A percentile compares a stretch with the other conserved stretches of the same genome.
Evolutionary conservation across 164 flowering plant species (phyloP).

Genomic region (Santalum album): DNA sequence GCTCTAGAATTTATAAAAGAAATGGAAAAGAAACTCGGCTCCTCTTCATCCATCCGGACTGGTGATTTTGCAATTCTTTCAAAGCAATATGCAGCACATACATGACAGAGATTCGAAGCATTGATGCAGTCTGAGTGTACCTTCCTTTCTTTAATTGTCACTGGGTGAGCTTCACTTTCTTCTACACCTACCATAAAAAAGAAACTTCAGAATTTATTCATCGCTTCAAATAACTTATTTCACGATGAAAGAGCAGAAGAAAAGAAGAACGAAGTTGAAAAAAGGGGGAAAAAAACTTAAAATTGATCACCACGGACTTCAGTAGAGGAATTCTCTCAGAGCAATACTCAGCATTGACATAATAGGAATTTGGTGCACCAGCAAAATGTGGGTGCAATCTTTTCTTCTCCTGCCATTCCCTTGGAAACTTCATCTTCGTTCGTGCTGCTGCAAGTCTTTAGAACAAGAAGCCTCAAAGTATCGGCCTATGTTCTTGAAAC

Average conservation of each 20-base stretch:
- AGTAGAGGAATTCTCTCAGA: not conserved
- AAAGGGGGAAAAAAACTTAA: no score
- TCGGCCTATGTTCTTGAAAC: no score
- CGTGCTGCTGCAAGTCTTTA: not conserved
- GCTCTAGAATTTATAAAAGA: no score
- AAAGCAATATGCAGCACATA: conserved; percentile 1
- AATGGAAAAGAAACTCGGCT: no score
- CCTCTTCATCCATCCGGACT: not conserved
- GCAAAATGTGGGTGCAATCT: not conserved
- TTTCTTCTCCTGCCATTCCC: not conserved
- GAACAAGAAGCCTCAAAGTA: not conserved
- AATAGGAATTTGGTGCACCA: not conserved
- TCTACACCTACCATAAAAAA: not conserved
- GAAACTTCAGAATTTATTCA: not conserved
- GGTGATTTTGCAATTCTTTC: not conserved
- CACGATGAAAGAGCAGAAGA: no score
- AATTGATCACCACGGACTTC: not conserved
- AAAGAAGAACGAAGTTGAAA: no score
- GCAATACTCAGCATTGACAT: not conserved
- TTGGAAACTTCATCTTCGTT: not conserved
- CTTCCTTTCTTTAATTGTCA: not conserved
- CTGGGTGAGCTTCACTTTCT: not conserved
- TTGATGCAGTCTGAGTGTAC: not conserved
- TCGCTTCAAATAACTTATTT: no score
- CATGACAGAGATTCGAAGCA: conserved; percentile 1